Percentiles rank a stretch among this genome's conserved stretches.
These are phyloP conservation scores for Aegilops speltoides DNA, from an alignment of 176 grass and related monocot genomes.

Conservation along the genomic window DNA sequence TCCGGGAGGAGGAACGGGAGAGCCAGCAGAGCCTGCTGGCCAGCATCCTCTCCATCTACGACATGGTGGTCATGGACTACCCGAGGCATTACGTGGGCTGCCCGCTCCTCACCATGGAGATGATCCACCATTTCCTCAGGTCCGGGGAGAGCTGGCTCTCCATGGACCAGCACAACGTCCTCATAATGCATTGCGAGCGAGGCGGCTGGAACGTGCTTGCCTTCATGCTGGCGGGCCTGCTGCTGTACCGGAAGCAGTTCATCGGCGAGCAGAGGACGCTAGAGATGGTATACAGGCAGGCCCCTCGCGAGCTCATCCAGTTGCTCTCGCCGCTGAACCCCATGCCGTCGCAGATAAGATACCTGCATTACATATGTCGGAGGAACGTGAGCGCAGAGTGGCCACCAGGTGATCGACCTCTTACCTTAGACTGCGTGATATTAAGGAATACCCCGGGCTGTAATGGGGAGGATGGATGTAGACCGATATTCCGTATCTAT, in stretches of 20 bases:
- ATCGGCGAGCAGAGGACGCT: slow-evolving; percentile 79
- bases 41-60: slow-evolving; percentile 61
- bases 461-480: slow-evolving; percentile 72
- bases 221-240: slow-evolving; percentile 88
- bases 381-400: slow-evolving; percentile 85
- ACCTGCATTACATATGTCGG: slow-evolving; percentile 87
- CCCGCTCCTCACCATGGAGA: slow-evolving; percentile 85
- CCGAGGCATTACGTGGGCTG: slow-evolving; percentile 92
- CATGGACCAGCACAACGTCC: slow-evolving; percentile 79
- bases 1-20: slow-evolving; percentile 73
- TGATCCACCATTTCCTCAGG: slow-evolving; percentile 89
- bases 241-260: slow-evolving; percentile 91
- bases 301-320: slow-evolving; percentile 79
- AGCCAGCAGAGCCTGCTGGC: slow-evolving; percentile 69
- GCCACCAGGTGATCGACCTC: slow-evolving; percentile 82
- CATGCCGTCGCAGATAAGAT: slow-evolving; percentile 91
- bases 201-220: slow-evolving; percentile 94
- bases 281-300: slow-evolving; percentile 98
- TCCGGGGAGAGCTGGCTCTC: slow-evolving; percentile 97
- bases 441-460: slow-evolving; percentile 70
- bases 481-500: slow-evolving; percentile 94
- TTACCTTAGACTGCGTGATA: slow-evolving; percentile 96
- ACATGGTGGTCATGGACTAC: slow-evolving; percentile 96
- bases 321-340: slow-evolving; percentile 80
- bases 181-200: slow-evolving; percentile 91